phyloP scores from a whole-genome alignment of 2,329 filamentous ascomycete species.

The Phialophora macrospora region DNA sequence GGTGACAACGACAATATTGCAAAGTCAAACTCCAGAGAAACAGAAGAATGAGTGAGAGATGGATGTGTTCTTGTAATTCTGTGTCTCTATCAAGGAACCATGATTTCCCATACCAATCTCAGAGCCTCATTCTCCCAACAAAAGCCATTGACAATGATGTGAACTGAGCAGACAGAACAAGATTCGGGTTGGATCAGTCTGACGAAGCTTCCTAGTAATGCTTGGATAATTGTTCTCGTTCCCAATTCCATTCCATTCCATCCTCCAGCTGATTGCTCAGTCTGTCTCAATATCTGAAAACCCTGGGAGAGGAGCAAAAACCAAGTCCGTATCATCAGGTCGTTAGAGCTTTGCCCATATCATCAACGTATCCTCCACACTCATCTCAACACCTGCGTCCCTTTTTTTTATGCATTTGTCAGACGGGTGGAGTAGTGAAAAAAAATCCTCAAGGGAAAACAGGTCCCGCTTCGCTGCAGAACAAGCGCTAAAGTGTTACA shows the following conservation, averaged over 20 bases:
- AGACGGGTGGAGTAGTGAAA: slow-evolving; percentile 37
- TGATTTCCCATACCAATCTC: not conserved
- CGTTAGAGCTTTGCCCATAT: slow-evolving; percentile 10
- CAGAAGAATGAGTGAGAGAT: not conserved
- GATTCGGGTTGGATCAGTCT: slow-evolving; percentile 6
- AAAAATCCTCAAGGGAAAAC: slow-evolving; percentile 6
- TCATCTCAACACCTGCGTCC: slow-evolving; percentile 32
- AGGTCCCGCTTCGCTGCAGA: slow-evolving; percentile 3
- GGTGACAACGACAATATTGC: not conserved
- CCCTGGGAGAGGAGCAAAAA: not conserved
- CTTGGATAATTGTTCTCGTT: not conserved
- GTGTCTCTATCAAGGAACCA: slow-evolving; percentile 11
- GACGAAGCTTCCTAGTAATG: not conserved
- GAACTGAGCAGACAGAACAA: slow-evolving; percentile 13
- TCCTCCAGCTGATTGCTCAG: not conserved
- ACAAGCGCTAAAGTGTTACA: slow-evolving; percentile 6
- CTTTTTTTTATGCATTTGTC: slow-evolving; percentile 26
- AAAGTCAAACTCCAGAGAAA: not conserved
- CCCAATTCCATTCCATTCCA: too few relatives aligned
- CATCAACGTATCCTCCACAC: slow-evolving; percentile 16
- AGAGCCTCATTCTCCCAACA: not conserved
- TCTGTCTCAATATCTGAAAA: not conserved
- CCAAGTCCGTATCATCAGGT: slow-evolving; percentile 17
- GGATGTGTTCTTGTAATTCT: slow-evolving; percentile 14
- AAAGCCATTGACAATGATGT: not conserved